Percentiles rank a stretch among this genome's conserved stretches.
These are phyloP conservation scores for Coniochaeta sp. DNA, from an alignment of 2,329 filamentous ascomycete genomes.

Conservation along the genomic window DNA sequence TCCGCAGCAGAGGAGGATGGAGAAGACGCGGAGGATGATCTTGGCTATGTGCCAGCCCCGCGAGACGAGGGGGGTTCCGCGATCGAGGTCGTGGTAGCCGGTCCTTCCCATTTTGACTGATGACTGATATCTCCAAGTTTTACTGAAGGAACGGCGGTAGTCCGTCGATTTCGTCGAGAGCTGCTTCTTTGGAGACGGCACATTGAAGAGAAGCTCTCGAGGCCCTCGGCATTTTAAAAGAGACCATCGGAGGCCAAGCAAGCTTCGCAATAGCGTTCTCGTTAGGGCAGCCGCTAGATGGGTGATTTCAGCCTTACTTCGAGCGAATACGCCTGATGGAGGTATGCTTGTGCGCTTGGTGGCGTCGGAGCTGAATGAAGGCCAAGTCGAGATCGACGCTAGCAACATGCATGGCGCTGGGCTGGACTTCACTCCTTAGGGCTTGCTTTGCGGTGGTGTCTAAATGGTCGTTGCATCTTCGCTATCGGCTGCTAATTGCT, in stretches of 20 bases:
- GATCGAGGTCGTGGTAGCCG: not conserved
- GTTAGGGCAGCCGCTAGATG: not conserved
- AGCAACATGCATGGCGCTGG: not conserved
- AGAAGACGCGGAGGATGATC: constrained; percentile 1
- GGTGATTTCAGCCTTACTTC: not conserved
- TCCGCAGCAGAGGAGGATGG: not conserved
- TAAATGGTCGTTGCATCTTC: not conserved
- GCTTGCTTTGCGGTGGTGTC: not conserved
- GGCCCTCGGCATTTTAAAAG: not conserved
- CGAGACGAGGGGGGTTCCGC: not conserved
- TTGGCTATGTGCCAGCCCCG: not conserved
- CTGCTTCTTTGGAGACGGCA: not conserved
- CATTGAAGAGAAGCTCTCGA: not conserved
- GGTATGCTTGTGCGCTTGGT: not conserved
- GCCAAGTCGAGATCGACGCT: not conserved
- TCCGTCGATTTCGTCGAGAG: not conserved
- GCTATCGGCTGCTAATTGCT: not conserved
- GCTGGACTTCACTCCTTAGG: not conserved
- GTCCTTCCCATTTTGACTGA: not conserved
- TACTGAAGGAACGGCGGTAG: not conserved
- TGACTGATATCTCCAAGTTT: not conserved
- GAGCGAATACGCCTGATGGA: not conserved
- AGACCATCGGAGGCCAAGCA: not conserved
- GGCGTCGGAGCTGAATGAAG: not conserved
- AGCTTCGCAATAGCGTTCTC: not conserved